Base-by-base conservation (phyloP, 176 grass and related monocot genomes). In the Juncus inflexus region DNA sequence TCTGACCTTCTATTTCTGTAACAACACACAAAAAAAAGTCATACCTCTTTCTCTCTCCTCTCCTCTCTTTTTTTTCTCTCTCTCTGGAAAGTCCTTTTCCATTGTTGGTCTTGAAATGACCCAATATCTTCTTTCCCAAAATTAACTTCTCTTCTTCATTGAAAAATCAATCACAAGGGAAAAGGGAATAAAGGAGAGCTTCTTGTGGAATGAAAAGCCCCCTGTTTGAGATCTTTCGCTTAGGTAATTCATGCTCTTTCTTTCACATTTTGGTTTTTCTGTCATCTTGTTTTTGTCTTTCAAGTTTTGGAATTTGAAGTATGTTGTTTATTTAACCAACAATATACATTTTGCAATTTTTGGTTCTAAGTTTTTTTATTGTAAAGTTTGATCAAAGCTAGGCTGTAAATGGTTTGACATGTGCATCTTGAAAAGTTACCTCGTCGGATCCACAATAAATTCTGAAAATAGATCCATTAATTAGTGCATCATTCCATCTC, bases 91-190 rank as follows among this genome's bases (percentile, higher is more conserved):
- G 65, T 68, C 50, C 28, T 51, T 68, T 68, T 37, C 9, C 65
- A 54, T 68, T 68, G 65, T 40, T 68, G 65, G 65, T 68, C 37
- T 19, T 54, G 64, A 68, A 66, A 66, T 66, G 63, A 66, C 63
- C 42, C 63, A 49, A 12, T 41, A 66, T 35, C 63, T 66, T 66
- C 49, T 16, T 4, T 7, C 13, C 14, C 28, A 8, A 66, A 51
- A 28, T 28, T 49, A 12, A 35, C 51, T 10, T 50, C 51, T 66
- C 9, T 28, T 66, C 63, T 66, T 6, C 63, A 51, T 66, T 66
- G 63, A 66, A 5, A 66, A 41, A 66, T 68, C 47, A 55, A 55
- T n/a, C 6, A 37, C 8, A 51, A 51, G 19, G 19, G 19, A 37
- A 54, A 12, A 28, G 19, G 19, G 28, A 67, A 36, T 36, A 12